A percentile compares a stretch with the other conserved stretches of the same genome.
Conservation (phyloP, 495 filamentous ascomycete species). For the Emericellopsis terricola region DNA sequence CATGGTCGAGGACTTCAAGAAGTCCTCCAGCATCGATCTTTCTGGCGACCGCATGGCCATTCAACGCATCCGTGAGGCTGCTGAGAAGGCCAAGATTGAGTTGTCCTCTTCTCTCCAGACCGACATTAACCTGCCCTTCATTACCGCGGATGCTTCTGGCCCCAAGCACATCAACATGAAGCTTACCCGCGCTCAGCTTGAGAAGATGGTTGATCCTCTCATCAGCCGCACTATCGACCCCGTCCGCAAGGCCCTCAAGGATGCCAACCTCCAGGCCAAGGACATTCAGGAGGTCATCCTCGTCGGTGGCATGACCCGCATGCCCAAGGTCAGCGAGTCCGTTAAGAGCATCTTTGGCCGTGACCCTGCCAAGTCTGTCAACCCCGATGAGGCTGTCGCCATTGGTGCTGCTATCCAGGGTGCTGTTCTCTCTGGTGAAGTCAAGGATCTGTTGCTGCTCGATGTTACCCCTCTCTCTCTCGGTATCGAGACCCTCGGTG, state of each 20-base stretch:
- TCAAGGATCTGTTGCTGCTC: conserved; percentile 88
- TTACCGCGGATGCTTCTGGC: conserved; percentile 84
- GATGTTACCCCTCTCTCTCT: conserved; percentile 96
- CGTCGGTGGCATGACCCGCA: conserved; percentile 98
- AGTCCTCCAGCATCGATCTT: conserved; percentile 82
- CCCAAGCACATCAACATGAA: conserved; percentile 97
- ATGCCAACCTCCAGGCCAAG: conserved; percentile 81
- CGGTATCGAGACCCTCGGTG: conserved; percentile 97
- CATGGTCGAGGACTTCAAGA: conserved; percentile 92
- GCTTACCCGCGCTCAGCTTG: conserved; percentile 83
- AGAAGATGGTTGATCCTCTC: conserved; percentile 80
- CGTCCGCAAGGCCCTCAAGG: conserved; percentile 93
- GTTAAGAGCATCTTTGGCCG: conserved; percentile 97
- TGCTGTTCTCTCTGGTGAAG: conserved; percentile 90
- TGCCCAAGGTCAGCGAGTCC: conserved; percentile 97
- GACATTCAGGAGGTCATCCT: conserved; percentile 99
- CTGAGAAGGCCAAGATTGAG: conserved; percentile 99
- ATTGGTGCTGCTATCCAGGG: conserved; percentile 98
- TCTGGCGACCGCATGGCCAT: conserved; percentile 94
- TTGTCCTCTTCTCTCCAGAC: conserved; percentile 92
- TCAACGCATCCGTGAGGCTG: conserved; percentile 96
- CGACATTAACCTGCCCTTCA: conserved; percentile 98
- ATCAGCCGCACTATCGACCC: conserved; percentile 78
- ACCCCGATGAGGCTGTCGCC: conserved; percentile 97
- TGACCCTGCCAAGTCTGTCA: conserved; percentile 96